Evolutionary conservation across 768 basidiomycete genomes (phyloP), one percentile per base, ranked within the genome.

Genomic region (Pleurotus eryngii): DNA sequence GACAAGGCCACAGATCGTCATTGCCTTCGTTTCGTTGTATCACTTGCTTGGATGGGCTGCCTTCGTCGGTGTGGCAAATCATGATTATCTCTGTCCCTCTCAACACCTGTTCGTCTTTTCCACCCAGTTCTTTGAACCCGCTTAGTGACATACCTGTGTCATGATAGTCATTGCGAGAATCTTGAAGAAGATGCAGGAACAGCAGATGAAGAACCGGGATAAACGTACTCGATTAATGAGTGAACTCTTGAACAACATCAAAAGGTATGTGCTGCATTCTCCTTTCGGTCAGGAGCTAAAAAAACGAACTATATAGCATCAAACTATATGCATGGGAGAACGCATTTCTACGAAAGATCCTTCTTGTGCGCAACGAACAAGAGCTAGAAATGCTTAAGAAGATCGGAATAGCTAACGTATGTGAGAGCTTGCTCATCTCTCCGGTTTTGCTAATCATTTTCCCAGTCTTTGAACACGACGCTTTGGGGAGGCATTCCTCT

Each of bases 251-350:
- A 81, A 84, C 57, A 98, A 96, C 67, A 97, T 98, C 65, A 89
- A 89, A 67, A 92, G 87, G 87, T 84, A 40, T 47, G 60, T 22
- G 12, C 12, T 24, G 8, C 46, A 49, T 27, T 40, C 27, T 27
- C 15, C 22, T 18, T 9, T 27, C 50, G 14, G 17, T 8, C 3
- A 2, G 2, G 12, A 9, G 35, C 57, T 51, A 38, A 26, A 63
- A 63, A 42, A 4, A 4, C 22, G 12, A 26, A n/a, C n/a, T 22
- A 2, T n/a, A 9, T 58, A 91, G 90, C 61, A 92, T 95, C 68
- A 93, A 95, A 67, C 73, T 95, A 3, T 96, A 96, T 70, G 92
- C 90, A 2, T 98, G 96, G 96, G 96, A 98, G 72, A 83, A 87
- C 63, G 88, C 91, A 3, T 98, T 98, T 66, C 80, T 91, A 26